These are phyloP conservation scores for Aegilops tauschii DNA, from an alignment of 176 grass and related monocot genomes.

Conservation along the genomic window DNA sequence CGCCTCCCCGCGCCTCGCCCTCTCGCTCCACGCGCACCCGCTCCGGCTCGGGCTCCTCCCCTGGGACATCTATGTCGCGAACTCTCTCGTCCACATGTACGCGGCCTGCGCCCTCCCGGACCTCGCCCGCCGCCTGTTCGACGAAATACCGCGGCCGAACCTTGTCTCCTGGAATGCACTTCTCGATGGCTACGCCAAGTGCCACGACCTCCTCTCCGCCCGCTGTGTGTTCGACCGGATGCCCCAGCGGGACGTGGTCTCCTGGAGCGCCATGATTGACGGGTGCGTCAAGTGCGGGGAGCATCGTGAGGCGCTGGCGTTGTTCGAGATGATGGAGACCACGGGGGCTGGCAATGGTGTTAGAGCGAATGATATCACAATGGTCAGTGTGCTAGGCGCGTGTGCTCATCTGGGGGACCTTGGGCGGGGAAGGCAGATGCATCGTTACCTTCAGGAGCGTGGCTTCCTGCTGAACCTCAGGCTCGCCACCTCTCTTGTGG, in stretches of 20 bases:
- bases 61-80: slow-evolving; percentile 43
- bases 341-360: neutral
- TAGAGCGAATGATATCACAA: slow-evolving; percentile 52
- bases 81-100: slow-evolving; percentile 52
- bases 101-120: slow-evolving; percentile 28
- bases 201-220: slow-evolving; percentile 42
- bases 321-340: slow-evolving; percentile 56
- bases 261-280: slow-evolving; percentile 69
- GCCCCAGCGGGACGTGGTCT: slow-evolving; percentile 59
- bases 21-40: slow-evolving; percentile 40
- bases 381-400: slow-evolving; percentile 60
- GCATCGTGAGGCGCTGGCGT: slow-evolving; percentile 35
- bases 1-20: slow-evolving; percentile 18
- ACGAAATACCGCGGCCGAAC: slow-evolving; percentile 50
- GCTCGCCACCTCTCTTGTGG: slow-evolving; percentile 52
- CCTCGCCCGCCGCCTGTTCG: slow-evolving; percentile 56
- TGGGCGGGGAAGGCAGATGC: slow-evolving; percentile 40
- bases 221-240: slow-evolving; percentile 38
- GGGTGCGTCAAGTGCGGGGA: slow-evolving; percentile 60
- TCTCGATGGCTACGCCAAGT: slow-evolving; percentile 72
- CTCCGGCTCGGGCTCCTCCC: slow-evolving; percentile 38
- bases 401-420: slow-evolving; percentile 64
- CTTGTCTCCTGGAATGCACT: slow-evolving; percentile 63
- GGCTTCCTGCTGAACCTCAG: slow-evolving; percentile 37
- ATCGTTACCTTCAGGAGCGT: slow-evolving; percentile 30